These are phyloP conservation scores for Hemileccinum rubropunctum DNA, from an alignment of 768 basidiomycete genomes.

Conservation along the genomic window DNA sequence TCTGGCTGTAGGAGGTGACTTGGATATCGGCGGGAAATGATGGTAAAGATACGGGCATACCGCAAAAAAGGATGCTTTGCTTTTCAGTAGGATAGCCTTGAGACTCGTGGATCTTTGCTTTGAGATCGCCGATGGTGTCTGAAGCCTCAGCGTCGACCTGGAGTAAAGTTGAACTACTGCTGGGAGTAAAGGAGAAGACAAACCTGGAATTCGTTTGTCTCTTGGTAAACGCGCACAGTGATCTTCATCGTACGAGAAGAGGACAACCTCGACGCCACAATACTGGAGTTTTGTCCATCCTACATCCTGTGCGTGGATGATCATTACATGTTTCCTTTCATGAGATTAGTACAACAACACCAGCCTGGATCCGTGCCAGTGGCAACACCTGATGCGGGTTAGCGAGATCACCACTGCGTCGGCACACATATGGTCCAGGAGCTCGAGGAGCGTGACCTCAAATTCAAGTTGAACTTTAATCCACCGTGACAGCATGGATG, in stretches of 20 bases:
- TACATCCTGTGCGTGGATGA: background rate
- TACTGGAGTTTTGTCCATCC: background rate
- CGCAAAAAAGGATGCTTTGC: constrained; percentile 4
- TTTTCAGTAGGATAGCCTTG: background rate
- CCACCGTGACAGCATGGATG: too few relatives aligned
- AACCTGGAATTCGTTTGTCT: constrained; percentile 1
- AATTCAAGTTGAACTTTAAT: too few relatives aligned
- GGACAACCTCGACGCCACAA: background rate
- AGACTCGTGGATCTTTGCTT: constrained; percentile 1
- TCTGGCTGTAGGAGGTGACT: background rate
- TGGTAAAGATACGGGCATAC: background rate
- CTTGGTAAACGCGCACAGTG: background rate
- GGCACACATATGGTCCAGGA: too few relatives aligned
- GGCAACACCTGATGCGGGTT: too few relatives aligned
- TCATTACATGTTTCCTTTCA: background rate
- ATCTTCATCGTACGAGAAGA: constrained; percentile 1
- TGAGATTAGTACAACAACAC: too few relatives aligned
- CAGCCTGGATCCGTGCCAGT: too few relatives aligned
- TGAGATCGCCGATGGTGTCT: constrained; percentile 1
- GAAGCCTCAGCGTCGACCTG: constrained; percentile 3
- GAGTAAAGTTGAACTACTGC: background rate
- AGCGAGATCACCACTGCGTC: too few relatives aligned
- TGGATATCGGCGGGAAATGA: background rate
- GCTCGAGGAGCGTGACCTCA: too few relatives aligned
- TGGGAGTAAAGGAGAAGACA: background rate